Percentiles rank a stretch among this genome's conserved stretches.
phyloP scores from a whole-genome alignment of 352 stramenopile genomes.

The Phytophthora vignae region DNA sequence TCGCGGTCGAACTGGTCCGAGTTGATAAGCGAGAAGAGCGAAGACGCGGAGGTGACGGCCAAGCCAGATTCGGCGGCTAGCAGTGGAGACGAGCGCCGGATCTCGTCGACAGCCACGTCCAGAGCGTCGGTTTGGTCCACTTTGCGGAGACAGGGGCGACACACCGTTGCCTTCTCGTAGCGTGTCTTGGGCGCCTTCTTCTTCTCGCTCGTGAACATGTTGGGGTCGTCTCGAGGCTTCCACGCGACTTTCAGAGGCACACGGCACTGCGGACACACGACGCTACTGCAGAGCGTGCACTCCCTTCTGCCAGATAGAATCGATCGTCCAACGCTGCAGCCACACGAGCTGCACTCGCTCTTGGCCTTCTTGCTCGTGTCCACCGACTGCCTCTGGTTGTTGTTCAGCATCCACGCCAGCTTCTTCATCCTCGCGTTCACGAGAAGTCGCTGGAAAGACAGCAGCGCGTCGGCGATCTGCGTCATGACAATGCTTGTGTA shows the following conservation, averaged over 20 bases:
- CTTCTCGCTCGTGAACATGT: constrained; percentile 19
- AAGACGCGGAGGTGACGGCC: constrained; percentile 41
- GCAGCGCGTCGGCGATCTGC: constrained; percentile 37
- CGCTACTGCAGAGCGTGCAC: constrained; percentile 27
- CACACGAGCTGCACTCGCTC: constrained; percentile 32
- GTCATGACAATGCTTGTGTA: constrained; percentile 40
- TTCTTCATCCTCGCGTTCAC: constrained; percentile 74
- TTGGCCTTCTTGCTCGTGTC: constrained; percentile 20
- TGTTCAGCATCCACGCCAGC: constrained; percentile 58
- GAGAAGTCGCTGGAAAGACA: constrained; percentile 41
- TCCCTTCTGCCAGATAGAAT: constrained; percentile 25
- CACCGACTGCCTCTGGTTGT: constrained; percentile 4
- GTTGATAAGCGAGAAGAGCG: constrained; percentile 47
- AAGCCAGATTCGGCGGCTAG: constrained; percentile 35
- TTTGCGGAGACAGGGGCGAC: constrained; percentile 32
- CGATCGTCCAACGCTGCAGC: constrained; percentile 16
- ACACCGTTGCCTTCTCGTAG: constrained; percentile 39
- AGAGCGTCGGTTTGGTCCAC: constrained; percentile 34
- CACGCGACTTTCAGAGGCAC: constrained; percentile 34
- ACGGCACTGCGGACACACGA: constrained; percentile 32
- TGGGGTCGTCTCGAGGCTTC: constrained; percentile 20
- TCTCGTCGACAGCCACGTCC: constrained; percentile 45
- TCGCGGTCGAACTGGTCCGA: constrained; percentile 47
- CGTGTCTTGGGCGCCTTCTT: neutral
- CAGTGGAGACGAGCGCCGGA: constrained; percentile 35